phyloP scores from a whole-genome alignment of 305 asterid species.

The Rubia balearica region DNA sequence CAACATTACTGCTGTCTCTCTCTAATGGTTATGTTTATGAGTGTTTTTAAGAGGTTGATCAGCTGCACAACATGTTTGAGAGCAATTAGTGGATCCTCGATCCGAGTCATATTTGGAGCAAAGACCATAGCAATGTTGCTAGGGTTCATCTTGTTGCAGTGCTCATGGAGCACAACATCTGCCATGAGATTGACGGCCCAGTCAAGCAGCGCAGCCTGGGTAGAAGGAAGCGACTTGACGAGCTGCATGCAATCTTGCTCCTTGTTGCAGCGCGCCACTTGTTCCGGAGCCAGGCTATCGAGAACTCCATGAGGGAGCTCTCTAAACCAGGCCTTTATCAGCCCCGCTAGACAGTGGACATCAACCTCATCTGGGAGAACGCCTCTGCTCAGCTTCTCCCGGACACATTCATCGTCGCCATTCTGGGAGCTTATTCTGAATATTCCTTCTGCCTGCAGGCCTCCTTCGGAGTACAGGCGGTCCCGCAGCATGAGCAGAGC shows the following conservation, averaged over 20 bases:
- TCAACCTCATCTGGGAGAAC: slow-evolving; percentile 61
- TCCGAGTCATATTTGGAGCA: not conserved
- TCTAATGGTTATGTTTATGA: too few relatives aligned
- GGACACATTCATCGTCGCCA: slow-evolving; percentile 53
- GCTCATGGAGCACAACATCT: not conserved
- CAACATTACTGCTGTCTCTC: too few relatives aligned
- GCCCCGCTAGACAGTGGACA: slow-evolving; percentile 73
- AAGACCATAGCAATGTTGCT: not conserved
- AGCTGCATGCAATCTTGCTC: not conserved
- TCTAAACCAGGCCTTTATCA: slow-evolving; percentile 30
- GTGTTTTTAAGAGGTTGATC: too few relatives aligned
- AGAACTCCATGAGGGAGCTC: too few relatives aligned
- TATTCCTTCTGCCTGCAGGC: slow-evolving; percentile 88
- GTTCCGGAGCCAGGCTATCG: too few relatives aligned
- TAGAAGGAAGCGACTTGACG: not conserved
- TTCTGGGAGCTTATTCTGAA: slow-evolving; percentile 73
- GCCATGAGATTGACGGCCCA: not conserved
- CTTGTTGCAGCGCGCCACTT: not conserved
- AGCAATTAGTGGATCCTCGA: too few relatives aligned
- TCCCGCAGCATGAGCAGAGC: slow-evolving; percentile 69
- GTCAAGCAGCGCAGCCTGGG: not conserved
- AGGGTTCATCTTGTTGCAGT: not conserved
- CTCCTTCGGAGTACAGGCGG: slow-evolving; percentile 61
- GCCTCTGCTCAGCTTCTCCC: slow-evolving; percentile 59
- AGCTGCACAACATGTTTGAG: too few relatives aligned